These are phyloP conservation scores for Hypocreales sp. DNA, from an alignment of 2,329 filamentous ascomycete genomes.

Conservation along the genomic window DNA sequence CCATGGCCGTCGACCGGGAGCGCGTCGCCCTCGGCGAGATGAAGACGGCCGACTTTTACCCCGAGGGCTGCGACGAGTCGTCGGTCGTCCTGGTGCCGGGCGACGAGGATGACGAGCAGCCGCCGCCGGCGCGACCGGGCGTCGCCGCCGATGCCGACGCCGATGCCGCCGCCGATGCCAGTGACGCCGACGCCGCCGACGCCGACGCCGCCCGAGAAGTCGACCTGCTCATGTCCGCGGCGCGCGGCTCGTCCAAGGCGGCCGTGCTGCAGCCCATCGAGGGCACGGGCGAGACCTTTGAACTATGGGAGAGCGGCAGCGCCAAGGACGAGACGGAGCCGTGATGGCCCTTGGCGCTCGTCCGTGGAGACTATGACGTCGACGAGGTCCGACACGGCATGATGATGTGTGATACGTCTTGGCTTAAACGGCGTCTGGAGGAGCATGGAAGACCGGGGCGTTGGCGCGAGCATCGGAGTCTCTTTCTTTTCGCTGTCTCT, in stretches of 20 bases:
- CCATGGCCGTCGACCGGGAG: conserved; percentile 47
- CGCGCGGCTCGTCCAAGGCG: conserved; percentile 24
- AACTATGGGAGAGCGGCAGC: conserved; percentile 57
- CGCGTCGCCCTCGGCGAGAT: conserved; percentile 53
- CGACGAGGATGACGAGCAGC: conserved; percentile 33
- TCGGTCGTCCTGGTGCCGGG: conserved; percentile 47
- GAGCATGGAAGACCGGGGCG: too few relatives aligned
- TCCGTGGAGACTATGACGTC: too few relatives aligned
- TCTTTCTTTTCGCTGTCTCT: too few relatives aligned
- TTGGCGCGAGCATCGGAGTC: too few relatives aligned
- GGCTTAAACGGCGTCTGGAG: too few relatives aligned
- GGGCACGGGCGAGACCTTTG: conserved; percentile 44
- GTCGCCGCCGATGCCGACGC: conserved; percentile 1
- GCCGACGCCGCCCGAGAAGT: conserved; percentile 10
- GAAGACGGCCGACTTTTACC: conserved; percentile 51
- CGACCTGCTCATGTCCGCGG: conserved; percentile 21
- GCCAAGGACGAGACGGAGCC: conserved; percentile 39
- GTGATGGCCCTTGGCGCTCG: not conserved
- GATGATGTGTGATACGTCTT: too few relatives aligned
- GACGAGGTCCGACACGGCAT: too few relatives aligned
- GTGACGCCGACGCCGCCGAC: conserved; percentile 5
- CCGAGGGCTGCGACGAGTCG: conserved; percentile 46
- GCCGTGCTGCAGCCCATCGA: conserved; percentile 38
- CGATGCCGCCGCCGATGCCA: conserved; percentile 3
- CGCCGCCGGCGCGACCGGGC: conserved; percentile 1